Evolutionary conservation across 257 asterid genomes (phyloP), one percentile per base, ranked within the genome.

Genomic region (Cynanchum wilfordii): DNA sequence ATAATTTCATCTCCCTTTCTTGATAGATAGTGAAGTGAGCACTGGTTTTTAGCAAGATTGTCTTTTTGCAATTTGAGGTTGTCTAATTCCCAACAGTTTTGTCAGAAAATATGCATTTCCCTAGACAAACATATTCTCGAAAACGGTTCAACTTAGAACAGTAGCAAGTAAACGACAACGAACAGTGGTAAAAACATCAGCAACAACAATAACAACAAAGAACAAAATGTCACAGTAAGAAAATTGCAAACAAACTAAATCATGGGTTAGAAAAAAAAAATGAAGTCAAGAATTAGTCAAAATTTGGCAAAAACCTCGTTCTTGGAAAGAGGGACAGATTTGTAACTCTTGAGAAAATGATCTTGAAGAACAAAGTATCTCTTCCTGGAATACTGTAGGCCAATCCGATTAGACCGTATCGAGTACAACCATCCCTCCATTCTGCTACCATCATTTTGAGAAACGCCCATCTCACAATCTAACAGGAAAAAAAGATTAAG

Each of bases 381-480:
- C 62, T 90, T 88, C 55, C 97, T 81, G 2, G 99, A 92, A 68
- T 88, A 94, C 84, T 90, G 97, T 73, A 94, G 79, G 19, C 99
- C 99, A 77, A 94, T 72, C 80, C 95, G 92, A 84, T 89, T 89
- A 44, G 92, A 91, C 70, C 97, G 92, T 70, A 91, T 90, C 85
- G 85, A 76, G 87, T 89, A 86, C 83, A 94, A 70, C 99, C 99
- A 94, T 22, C 99, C 99, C 60, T 94, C 97, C 97, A 88, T 91
- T 74, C 86, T 83, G 22, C 88, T 86, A 57, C 87, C 85, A 71
- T 87, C 96, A 22, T 64, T 64, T 64, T 64, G 69, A 47, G 69
- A 64, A 8, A 77, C 82, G 78, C 78, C 87, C 90, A 88, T 87
- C 75, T 71, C 75, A 40, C 30, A 15, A 66, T 72, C 47, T 69